Evolutionary conservation across 2,329 filamentous ascomycete genomes (phyloP).

Genomic region (Colletotrichum agaves): DNA sequence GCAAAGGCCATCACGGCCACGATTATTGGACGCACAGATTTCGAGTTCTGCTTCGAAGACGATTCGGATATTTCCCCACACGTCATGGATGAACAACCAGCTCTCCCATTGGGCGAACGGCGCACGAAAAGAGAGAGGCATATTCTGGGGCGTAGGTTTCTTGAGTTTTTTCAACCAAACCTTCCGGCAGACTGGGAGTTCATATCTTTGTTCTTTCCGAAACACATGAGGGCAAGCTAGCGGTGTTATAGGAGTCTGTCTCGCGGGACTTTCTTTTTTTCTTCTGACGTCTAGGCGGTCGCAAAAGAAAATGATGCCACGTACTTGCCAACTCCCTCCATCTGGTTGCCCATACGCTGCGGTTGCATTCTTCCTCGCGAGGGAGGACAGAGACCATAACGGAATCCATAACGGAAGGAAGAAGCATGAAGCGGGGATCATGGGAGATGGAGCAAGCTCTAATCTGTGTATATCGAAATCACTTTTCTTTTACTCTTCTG

Average conservation of each 20-base stretch:
- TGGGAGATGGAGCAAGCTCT: conserved; percentile 28
- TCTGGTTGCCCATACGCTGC: conserved; percentile 29
- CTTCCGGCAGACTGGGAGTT: conserved; percentile 37
- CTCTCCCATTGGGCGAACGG: conserved; percentile 37
- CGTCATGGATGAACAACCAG: conserved; percentile 36
- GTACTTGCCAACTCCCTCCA: conserved; percentile 29
- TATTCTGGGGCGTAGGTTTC: conserved; percentile 37
- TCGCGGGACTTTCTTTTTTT: conserved; percentile 33
- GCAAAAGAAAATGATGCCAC: conserved; percentile 36
- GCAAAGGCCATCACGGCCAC: conserved; percentile 33
- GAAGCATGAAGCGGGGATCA: neutral
- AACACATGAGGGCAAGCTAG: conserved; percentile 38
- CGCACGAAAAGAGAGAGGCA: conserved; percentile 39
- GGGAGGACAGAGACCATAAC: neutral
- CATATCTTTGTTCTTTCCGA: conserved; percentile 33
- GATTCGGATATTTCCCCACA: conserved; percentile 36
- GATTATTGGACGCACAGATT: conserved; percentile 37
- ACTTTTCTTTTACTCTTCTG: conserved; percentile 11
- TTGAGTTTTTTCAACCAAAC: conserved; percentile 36
- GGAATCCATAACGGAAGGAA: neutral
- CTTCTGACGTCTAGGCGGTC: conserved; percentile 24
- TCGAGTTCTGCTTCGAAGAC: conserved; percentile 38
- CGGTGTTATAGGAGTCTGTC: conserved; percentile 36
- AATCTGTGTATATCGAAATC: conserved; percentile 36
- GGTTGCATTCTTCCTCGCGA: conserved; percentile 27